Percentiles rank a stretch among this genome's conserved stretches.
Conservation (phyloP, 306 rosid genomes). For the Carpinus viminea region DNA sequence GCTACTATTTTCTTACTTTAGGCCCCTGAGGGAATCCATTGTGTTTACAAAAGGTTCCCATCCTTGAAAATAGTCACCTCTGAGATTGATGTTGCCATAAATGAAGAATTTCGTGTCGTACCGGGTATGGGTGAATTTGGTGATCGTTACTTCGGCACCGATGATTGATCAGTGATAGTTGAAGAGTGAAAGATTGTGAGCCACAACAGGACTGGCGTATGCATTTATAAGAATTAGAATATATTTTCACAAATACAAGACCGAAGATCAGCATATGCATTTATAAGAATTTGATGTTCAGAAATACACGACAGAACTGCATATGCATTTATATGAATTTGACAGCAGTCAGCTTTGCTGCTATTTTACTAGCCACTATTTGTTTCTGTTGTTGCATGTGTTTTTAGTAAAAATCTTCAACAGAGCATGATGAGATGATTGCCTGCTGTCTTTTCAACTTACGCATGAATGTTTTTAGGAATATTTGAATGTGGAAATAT, state of each 20-base stretch:
- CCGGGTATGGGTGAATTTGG: slow-evolving; percentile 97
- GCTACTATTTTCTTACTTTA: slow-evolving; percentile 24
- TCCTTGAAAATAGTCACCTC: slow-evolving; percentile 90
- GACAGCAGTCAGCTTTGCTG: slow-evolving; percentile 3
- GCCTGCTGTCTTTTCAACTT: neutral
- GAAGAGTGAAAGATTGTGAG: neutral
- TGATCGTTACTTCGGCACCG: slow-evolving; percentile 94
- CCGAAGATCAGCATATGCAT: neutral
- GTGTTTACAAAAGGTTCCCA: slow-evolving; percentile 82
- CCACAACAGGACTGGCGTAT: neutral
- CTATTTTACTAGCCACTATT: neutral
- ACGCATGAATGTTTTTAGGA: neutral
- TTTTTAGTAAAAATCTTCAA: neutral
- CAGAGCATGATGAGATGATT: slow-evolving; percentile 1
- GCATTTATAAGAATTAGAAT: slow-evolving; percentile 3
- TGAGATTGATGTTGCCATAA: slow-evolving; percentile 80
- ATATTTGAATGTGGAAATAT: neutral
- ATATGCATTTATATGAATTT: neutral
- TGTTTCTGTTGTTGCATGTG: neutral
- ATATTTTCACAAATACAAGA: neutral
- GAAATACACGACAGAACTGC: neutral
- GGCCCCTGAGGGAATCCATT: slow-evolving; percentile 99
- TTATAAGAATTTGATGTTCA: neutral
- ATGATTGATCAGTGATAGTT: slow-evolving; percentile 33
- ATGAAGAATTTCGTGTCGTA: slow-evolving; percentile 82